phyloP scores from a whole-genome alignment of 805 yeast species.

The Teunomyces cretensis region DNA sequence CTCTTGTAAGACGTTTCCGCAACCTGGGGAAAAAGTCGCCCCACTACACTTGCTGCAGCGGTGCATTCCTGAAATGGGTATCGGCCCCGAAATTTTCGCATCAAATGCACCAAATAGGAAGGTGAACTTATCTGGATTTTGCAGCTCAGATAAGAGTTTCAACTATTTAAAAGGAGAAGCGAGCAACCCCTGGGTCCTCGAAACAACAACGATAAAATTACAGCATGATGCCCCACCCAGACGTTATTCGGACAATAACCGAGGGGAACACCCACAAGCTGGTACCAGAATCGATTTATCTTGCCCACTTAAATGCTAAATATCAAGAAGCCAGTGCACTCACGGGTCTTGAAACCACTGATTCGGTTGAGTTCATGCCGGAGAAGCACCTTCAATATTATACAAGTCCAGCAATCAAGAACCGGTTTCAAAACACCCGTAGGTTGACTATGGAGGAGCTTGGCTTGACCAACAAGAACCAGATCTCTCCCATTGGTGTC shows the following conservation, averaged over 20 bases:
- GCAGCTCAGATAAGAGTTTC: constrained; percentile 1
- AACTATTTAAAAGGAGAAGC: neutral
- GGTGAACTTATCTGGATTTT: neutral
- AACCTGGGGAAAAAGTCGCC: too few species aligned
- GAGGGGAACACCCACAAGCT: constrained; percentile 38
- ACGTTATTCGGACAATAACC: constrained; percentile 29
- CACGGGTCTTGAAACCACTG: constrained; percentile 8
- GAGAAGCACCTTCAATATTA: constrained; percentile 31
- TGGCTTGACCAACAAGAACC: constrained; percentile 44
- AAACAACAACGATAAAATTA: too few species aligned
- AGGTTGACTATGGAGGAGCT: constrained; percentile 48
- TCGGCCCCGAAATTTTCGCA: neutral
- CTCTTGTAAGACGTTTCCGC: too few species aligned
- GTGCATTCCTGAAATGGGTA: neutral
- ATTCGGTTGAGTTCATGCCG: constrained; percentile 28
- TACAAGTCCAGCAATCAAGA: constrained; percentile 17
- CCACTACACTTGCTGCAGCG: neutral
- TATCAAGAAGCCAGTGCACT: constrained; percentile 15
- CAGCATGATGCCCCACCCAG: constrained; percentile 12
- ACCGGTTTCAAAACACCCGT: constrained; percentile 25
- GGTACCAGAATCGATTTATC: constrained; percentile 32
- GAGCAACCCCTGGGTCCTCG: too few species aligned
- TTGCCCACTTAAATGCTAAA: constrained; percentile 30
- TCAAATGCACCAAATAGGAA: constrained; percentile 7
- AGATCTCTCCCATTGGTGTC: constrained; percentile 56